phyloP scores from a whole-genome alignment of 768 basidiomycete genomes.

The Calocybe cyanea region DNA sequence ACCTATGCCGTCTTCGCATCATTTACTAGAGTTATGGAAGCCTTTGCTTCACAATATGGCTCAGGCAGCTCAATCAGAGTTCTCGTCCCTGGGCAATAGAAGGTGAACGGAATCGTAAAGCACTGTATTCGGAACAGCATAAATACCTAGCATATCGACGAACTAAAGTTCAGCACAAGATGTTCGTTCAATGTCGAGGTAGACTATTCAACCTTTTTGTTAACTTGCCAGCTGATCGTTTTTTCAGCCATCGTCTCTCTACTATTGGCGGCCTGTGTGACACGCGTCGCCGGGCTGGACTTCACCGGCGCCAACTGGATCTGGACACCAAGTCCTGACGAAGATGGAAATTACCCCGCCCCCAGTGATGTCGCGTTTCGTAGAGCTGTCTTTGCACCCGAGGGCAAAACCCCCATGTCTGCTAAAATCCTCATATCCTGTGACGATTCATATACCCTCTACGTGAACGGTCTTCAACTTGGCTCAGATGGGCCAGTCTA shows the following conservation, averaged over 20 bases:
- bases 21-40: too few relatives aligned
- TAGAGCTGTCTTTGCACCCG: slow-evolving; percentile 20
- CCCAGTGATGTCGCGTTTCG: slow-evolving; percentile 26
- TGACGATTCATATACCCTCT: slow-evolving; percentile 29
- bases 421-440: slow-evolving; percentile 27
- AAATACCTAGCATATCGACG: too few relatives aligned
- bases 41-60: too few relatives aligned
- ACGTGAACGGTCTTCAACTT: slow-evolving; percentile 25
- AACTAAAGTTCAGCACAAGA: neutral
- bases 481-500: slow-evolving; percentile 17
- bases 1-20: too few relatives aligned
- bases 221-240: neutral
- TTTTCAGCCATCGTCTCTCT: slow-evolving; percentile 2
- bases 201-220: neutral
- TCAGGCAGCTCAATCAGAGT: too few relatives aligned
- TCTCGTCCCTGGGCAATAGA: too few relatives aligned
- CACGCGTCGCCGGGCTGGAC: slow-evolving; percentile 8
- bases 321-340: slow-evolving; percentile 22
- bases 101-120: too few relatives aligned
- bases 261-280: slow-evolving; percentile 7
- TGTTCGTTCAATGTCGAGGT: neutral
- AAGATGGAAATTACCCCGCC: slow-evolving; percentile 15
- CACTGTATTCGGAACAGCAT: too few relatives aligned
- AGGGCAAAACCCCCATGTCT: slow-evolving; percentile 23
- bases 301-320: slow-evolving; percentile 25